These are phyloP conservation scores for Citrullus mucosospermus DNA, from an alignment of 306 rosid genomes.

Conservation along the genomic window DNA sequence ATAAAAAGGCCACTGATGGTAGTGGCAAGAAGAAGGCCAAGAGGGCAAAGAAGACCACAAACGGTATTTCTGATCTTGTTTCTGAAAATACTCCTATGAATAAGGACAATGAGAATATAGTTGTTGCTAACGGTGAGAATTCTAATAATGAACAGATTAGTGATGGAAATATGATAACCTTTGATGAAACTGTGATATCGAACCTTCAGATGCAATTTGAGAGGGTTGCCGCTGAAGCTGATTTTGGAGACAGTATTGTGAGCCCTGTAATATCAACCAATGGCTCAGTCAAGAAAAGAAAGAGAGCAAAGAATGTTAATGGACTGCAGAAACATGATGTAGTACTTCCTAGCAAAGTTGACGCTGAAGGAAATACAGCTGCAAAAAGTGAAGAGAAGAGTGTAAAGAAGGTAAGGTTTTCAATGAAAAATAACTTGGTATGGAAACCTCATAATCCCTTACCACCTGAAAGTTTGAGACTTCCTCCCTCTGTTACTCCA, in stretches of 20 bases:
- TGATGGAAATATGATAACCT: conserved; percentile 11
- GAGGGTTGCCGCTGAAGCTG: conserved; percentile 72
- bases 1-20: background rate
- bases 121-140: conserved; percentile 22
- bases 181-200: conserved; percentile 46
- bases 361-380: conserved; percentile 19
- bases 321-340: conserved; percentile 21
- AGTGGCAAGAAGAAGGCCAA: conserved; percentile 20
- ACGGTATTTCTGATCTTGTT: conserved; percentile 9
- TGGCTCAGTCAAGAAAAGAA: conserved; percentile 59
- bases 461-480: conserved; percentile 79
- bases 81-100: conserved; percentile 9
- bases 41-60: conserved; percentile 18
- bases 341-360: conserved; percentile 23
- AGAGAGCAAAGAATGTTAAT: conserved; percentile 50
- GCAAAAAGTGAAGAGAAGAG: conserved; percentile 62
- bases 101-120: conserved; percentile 21
- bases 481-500: conserved; percentile 91
- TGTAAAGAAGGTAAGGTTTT: conserved; percentile 71
- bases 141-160: conserved; percentile 11
- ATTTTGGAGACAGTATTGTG: conserved; percentile 34
- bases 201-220: conserved; percentile 88
- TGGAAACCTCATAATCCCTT: conserved; percentile 92
- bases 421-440: conserved; percentile 84
- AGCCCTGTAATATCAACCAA: conserved; percentile 13